These are phyloP conservation scores for Penicillium mononematosum DNA, from an alignment of 495 filamentous ascomycete genomes.

Conservation along the genomic window DNA sequence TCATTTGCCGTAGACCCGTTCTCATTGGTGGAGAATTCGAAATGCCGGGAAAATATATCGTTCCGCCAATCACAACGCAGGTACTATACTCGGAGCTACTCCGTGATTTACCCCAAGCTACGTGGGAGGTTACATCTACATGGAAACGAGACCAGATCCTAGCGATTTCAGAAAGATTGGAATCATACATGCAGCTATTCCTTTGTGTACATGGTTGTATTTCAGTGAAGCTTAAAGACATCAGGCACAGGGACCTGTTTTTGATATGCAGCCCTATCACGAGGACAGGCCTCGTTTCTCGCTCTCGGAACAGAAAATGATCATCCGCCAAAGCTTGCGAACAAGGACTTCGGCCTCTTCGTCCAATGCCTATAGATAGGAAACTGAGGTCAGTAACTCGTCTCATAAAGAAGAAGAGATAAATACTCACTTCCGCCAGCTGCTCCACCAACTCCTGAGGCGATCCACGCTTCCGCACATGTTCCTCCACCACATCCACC, in stretches of 20 bases:
- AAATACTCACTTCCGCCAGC: constrained; percentile 70
- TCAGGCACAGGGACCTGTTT: not conserved
- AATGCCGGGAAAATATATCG: constrained; percentile 19
- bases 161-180: not conserved
- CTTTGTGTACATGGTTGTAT: not conserved
- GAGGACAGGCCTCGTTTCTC: constrained; percentile 86
- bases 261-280: constrained; percentile 28
- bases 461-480: constrained; percentile 72
- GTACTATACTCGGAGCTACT: constrained; percentile 27
- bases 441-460: constrained; percentile 82
- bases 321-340: constrained; percentile 96
- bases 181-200: not conserved
- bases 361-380: constrained; percentile 67
- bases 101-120: constrained; percentile 18
- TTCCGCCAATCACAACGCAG: constrained; percentile 32
- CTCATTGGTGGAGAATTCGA: constrained; percentile 35
- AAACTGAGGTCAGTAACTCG: constrained; percentile 32
- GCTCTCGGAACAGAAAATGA: constrained; percentile 96
- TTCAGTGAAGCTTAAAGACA: not conserved
- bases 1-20: constrained; percentile 5
- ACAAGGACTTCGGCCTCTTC: constrained; percentile 94
- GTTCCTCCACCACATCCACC: constrained; percentile 87
- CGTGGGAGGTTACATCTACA: not conserved
- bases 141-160: not conserved
- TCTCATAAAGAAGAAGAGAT: constrained; percentile 8